Conservation (phyloP, 768 basidiomycete genomes). For the Mycena metata region DNA sequence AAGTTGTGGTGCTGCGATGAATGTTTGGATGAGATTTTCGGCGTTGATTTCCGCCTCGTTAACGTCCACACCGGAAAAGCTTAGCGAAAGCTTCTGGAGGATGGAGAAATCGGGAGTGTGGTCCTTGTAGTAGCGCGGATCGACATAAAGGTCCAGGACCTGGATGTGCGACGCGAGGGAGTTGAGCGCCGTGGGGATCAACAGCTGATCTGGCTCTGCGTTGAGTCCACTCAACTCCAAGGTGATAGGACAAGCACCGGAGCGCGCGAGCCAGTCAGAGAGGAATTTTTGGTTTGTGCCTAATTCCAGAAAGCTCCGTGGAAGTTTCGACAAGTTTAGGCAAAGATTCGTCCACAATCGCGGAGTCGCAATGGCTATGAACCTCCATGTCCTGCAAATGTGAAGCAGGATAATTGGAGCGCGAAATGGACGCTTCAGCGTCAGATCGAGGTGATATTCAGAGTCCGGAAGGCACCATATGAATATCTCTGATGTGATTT, state of each 20-base stretch:
- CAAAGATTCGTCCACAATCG: neutral
- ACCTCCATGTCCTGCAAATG: constrained; percentile 19
- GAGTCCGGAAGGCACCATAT: too few relatives aligned
- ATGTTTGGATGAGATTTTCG: neutral
- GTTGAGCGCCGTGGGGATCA: neutral
- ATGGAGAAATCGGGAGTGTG: neutral
- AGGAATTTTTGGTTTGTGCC: neutral
- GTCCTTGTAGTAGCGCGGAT: neutral
- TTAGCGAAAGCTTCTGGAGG: neutral
- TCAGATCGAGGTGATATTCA: too few relatives aligned
- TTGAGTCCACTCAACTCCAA: neutral
- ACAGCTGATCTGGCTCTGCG: neutral
- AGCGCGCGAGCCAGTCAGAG: neutral
- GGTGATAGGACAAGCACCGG: neutral
- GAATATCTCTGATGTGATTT: too few relatives aligned
- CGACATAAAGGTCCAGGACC: neutral
- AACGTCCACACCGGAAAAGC: neutral
- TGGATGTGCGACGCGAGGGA: neutral
- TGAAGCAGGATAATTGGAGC: constrained; percentile 14
- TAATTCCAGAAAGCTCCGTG: neutral
- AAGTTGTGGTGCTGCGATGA: constrained; percentile 15
- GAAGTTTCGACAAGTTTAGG: neutral
- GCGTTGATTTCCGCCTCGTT: neutral
- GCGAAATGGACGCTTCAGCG: too few relatives aligned
- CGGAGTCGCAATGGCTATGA: constrained; percentile 8